Conservation (phyloP, 805 yeast species). For the Yamadazyma olivae region DNA sequence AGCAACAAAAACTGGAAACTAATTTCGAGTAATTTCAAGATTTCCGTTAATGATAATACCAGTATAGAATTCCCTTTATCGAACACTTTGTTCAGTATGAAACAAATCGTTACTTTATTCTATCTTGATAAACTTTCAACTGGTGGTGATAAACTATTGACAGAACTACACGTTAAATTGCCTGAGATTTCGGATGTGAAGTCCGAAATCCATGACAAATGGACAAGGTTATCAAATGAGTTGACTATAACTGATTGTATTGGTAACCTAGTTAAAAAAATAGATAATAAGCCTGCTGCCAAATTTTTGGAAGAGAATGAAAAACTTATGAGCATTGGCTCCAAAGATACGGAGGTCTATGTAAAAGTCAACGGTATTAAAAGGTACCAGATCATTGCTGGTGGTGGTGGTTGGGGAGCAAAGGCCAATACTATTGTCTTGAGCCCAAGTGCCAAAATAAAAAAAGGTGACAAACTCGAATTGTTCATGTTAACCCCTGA, state of each 20-base stretch:
- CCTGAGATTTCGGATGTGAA: background rate
- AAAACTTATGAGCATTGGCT: slow-evolving; percentile 33
- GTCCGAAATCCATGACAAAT: slow-evolving; percentile 19
- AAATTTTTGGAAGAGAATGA: slow-evolving; percentile 47
- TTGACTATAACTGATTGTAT: slow-evolving; percentile 46
- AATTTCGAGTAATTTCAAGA: slow-evolving; percentile 21
- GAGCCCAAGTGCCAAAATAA: slow-evolving; percentile 51
- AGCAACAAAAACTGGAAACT: slow-evolving; percentile 35
- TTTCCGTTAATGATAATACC: slow-evolving; percentile 14
- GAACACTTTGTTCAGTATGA: slow-evolving; percentile 39
- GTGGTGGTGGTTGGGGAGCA: slow-evolving; percentile 78
- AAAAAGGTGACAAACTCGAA: slow-evolving; percentile 44
- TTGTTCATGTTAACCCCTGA: slow-evolving; percentile 45
- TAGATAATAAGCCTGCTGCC: slow-evolving; percentile 58
- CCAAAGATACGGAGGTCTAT: slow-evolving; percentile 43
- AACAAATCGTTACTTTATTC: slow-evolving; percentile 32
- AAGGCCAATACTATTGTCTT: slow-evolving; percentile 64
- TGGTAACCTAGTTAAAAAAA: slow-evolving; percentile 58
- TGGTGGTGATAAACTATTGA: slow-evolving; percentile 5
- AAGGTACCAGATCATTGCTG: slow-evolving; percentile 58
- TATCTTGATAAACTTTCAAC: slow-evolving; percentile 19
- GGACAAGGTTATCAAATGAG: slow-evolving; percentile 31
- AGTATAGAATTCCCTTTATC: slow-evolving; percentile 27
- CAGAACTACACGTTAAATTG: slow-evolving; percentile 2
- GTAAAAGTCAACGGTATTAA: slow-evolving; percentile 21